phyloP scores from a whole-genome alignment of 495 filamentous ascomycete genomes.

The Hypoxylon fragiforme region DNA sequence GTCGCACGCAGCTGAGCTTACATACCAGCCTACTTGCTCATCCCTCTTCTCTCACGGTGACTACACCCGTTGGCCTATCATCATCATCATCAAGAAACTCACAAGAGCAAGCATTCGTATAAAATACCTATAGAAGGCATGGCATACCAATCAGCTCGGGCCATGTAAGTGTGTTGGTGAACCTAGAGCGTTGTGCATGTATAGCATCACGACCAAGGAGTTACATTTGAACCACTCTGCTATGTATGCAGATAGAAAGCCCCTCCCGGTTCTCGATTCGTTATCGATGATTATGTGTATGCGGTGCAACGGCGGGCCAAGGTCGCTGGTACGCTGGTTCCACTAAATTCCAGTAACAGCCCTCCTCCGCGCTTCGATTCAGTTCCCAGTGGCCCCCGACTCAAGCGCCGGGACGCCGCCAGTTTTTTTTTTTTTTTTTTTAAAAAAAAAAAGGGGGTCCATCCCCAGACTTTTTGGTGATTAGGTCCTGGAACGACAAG shows the following conservation, averaged over 20 bases:
- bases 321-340: too few species aligned
- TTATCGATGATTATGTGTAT: too few species aligned
- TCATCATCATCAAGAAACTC: slow-evolving; percentile 17
- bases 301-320: too few species aligned
- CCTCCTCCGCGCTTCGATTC: slow-evolving; percentile 23
- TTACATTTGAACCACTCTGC: slow-evolving; percentile 13
- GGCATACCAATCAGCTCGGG: slow-evolving; percentile 21
- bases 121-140: slow-evolving; percentile 13
- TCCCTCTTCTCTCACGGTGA: slow-evolving; percentile 7
- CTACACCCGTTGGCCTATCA: slow-evolving; percentile 2
- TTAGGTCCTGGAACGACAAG: slow-evolving; percentile 25
- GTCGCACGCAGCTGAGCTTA: too few species aligned
- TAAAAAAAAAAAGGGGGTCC: too few species aligned
- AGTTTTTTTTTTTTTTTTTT: too few species aligned
- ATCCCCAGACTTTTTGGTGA: slow-evolving; percentile 31
- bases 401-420: slow-evolving; percentile 22
- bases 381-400: slow-evolving; percentile 24
- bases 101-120: background rate
- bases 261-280: slow-evolving; percentile 20
- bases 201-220: slow-evolving; percentile 18
- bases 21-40: slow-evolving; percentile 4
- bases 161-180: slow-evolving; percentile 36
- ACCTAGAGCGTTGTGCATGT: slow-evolving; percentile 17
- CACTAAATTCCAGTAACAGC: too few species aligned
- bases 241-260: too few species aligned